phyloP scores from a whole-genome alignment of 108 stramenopile genomes.

The Pseudonitzschia multiseries region DNA sequence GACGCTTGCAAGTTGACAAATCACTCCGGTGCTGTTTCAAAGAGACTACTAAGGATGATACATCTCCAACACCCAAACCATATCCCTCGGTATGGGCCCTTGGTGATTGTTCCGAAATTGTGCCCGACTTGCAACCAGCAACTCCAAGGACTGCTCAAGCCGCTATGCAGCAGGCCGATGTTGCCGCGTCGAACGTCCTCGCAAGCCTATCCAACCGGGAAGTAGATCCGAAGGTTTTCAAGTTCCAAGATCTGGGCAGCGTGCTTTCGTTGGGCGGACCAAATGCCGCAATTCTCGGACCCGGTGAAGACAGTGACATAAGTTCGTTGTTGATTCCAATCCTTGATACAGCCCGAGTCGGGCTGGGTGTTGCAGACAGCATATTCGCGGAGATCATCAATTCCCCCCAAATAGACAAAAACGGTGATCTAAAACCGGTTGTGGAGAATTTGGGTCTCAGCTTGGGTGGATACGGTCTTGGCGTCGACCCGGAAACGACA shows the following conservation, averaged over 20 bases:
- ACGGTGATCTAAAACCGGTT: background rate
- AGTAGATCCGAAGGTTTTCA: slow-evolving; percentile 31
- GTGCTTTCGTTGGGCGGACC: slow-evolving; percentile 68
- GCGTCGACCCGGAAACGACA: slow-evolving; percentile 52
- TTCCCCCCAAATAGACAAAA: slow-evolving; percentile 7
- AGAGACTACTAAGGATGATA: background rate
- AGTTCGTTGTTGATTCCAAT: slow-evolving; percentile 22
- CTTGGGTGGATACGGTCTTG: slow-evolving; percentile 54
- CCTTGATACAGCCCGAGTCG: slow-evolving; percentile 27
- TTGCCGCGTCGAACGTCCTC: slow-evolving; percentile 57
- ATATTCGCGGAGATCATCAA: slow-evolving; percentile 14
- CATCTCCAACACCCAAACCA: background rate
- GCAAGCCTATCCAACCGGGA: slow-evolving; percentile 29
- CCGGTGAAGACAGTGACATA: slow-evolving; percentile 16
- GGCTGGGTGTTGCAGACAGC: slow-evolving; percentile 21
- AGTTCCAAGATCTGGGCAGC: slow-evolving; percentile 72
- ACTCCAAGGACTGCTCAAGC: slow-evolving; percentile 54
- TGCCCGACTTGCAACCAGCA: slow-evolving; percentile 1
- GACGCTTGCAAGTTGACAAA: slow-evolving; percentile 25
- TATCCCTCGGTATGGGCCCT: slow-evolving; percentile 25
- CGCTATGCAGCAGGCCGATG: slow-evolving; percentile 67
- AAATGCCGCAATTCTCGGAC: slow-evolving; percentile 60
- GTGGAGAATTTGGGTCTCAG: slow-evolving; percentile 31
- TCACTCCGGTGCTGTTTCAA: slow-evolving; percentile 27
- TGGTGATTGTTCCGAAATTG: slow-evolving; percentile 32